Evolutionary conservation across 2,329 filamentous ascomycete species (phyloP), one percentile per base, ranked within the genome.

Genomic region (Fusarium duplospermum): DNA sequence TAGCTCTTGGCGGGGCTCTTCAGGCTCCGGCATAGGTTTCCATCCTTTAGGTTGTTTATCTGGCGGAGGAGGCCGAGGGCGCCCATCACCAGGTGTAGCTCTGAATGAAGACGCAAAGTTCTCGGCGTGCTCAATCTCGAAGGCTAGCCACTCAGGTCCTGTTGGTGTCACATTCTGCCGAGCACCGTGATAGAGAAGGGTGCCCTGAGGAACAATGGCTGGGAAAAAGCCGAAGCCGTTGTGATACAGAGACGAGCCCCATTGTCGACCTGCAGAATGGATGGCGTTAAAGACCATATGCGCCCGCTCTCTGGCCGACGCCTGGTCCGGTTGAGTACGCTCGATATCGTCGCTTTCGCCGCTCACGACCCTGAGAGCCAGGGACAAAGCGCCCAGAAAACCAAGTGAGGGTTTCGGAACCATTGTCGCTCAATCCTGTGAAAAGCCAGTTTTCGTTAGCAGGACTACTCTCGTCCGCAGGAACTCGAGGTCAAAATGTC

Each of bases 161-260:
- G 82, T 80, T 0, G 93, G 86, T 0, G 86, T 83, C 2, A 86
- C 80, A 1, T 83, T 74, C 0, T 77, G 80, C 10, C 73, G 74
- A 0, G 86, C 87, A 14, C 93, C 93, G 78, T 95, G 93, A 76
- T 94, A 93, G 11, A 94, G 81, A 38, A 91, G 83, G 0, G 90
- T 92, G 4, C 90, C 92, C 20, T 85, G 83, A 0, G 93, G 92
- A 1, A 95, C 87, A 0, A 86, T 88, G 1, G 89, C 92, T 0
- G 92, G 85, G 76, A 94, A 93, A 74, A 93, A 87, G 1, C 91
- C 90, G 86, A 95, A 91, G 64, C 93, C 93, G 79, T 95, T 95
- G 81, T 95, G 93, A 67, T 93, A 88, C 4, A 93, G 79, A 0
- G 92, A 91, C 0, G 91, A 93, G 1, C 92, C 93, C 89, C 91